Base-by-base conservation (phyloP, 257 asterid genomes). In the Primulina tabacum region DNA sequence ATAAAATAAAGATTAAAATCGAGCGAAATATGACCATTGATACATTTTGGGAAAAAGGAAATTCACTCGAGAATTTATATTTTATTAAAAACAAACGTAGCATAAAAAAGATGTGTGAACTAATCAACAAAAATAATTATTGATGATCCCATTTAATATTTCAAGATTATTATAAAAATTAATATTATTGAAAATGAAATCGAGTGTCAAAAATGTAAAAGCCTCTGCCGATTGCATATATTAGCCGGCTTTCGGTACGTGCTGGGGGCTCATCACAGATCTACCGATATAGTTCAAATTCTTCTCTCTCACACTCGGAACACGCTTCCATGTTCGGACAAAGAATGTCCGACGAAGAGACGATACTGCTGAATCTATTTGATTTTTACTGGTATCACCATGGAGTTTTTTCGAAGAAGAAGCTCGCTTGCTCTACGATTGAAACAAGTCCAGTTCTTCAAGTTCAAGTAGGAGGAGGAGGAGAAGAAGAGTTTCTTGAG, bases 321-420 rank as follows among this genome's bases (percentile, higher is more conserved):
- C 30, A 28, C 30, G 4, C 3, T 28, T 28, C 30, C 30, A 2
- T 28, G 30, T 2, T 2, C 30, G 30, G 5, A 33, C 8, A 34
- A 34, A 34, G 38, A 63, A 85, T 85, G 88, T 77, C 81, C 60
- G 75, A 35, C 7, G 80, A 73, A 37, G 80, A 76, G 71, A 52
- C 18, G 32, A 7, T 59, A 14, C 52, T 83, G n/a, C 43, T 80
- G 6, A 43, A 53, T 68, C 87, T 83, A 73, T 71, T 81, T 4
- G 87, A 86, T 70, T 72, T 66, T 11, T 65, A 57, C 68, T 86
- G 91, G 91, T 86, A 76, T 63, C 69, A 74, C 56, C 58, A 29
- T 20, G 71, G 71, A 38, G 70, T 79, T 29, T 74, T 85, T 67
- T 12, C 76, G 37, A 16, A 76, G 8, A 82, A 76, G 10, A 82